Conservation (phyloP, 164 flowering plant species). For the Chimonanthus salicifolius region DNA sequence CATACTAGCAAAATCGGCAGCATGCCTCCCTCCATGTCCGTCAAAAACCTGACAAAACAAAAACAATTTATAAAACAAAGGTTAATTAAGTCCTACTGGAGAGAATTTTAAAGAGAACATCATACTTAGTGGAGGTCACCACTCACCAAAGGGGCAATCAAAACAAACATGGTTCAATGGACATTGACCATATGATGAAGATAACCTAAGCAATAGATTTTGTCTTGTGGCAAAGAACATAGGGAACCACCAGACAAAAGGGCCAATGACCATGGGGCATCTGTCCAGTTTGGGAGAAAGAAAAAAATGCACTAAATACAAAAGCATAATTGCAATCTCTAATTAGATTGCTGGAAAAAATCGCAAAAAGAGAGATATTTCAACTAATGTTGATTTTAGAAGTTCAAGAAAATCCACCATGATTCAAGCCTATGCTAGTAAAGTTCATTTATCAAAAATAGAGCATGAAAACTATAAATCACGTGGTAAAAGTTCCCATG, state of each 20-base stretch:
- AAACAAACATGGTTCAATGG: neutral
- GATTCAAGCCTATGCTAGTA: neutral
- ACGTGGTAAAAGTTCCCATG: neutral
- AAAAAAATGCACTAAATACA: neutral
- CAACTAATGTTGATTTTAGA: neutral
- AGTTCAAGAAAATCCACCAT: neutral
- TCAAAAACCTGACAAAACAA: constrained; percentile 63
- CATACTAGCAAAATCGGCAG: constrained; percentile 83
- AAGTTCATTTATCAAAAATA: neutral
- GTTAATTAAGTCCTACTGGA: neutral
- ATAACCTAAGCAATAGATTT: too few species aligned
- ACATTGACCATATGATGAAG: neutral
- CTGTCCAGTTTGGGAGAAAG: neutral
- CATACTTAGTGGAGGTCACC: neutral
- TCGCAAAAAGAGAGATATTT: too few species aligned
- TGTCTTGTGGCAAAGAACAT: too few species aligned
- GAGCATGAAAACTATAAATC: neutral
- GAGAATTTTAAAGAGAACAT: neutral
- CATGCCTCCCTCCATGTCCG: constrained; percentile 98
- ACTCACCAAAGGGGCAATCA: neutral
- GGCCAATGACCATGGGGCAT: neutral
- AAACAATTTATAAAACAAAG: too few species aligned
- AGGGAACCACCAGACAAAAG: neutral
- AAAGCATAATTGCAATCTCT: neutral
- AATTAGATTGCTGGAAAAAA: neutral